These are phyloP conservation scores for Austroboletus novae-zelandiae DNA, from an alignment of 1,284 basidiomycete genomes.

Conservation along the genomic window DNA sequence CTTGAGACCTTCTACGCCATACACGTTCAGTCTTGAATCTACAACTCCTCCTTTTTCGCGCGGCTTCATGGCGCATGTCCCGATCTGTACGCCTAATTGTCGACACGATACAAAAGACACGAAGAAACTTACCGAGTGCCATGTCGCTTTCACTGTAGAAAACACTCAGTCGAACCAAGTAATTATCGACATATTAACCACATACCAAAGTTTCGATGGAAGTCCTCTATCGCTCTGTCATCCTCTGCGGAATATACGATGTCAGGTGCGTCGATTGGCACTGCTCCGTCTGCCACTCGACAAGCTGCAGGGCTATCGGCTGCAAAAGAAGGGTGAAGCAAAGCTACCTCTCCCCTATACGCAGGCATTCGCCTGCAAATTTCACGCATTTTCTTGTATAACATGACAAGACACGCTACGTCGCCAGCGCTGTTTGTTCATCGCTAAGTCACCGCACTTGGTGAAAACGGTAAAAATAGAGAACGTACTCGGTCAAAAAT, in stretches of 20 bases:
- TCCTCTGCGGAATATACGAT: conserved; percentile 57
- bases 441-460: background rate
- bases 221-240: conserved; percentile 48
- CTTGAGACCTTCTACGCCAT: conserved; percentile 12
- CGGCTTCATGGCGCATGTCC: conserved; percentile 23
- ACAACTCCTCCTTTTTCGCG: conserved; percentile 14
- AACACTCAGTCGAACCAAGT: background rate
- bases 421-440: background rate
- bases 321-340: conserved; percentile 48
- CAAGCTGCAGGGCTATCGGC: conserved; percentile 41
- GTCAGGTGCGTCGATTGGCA: conserved; percentile 41
- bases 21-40: conserved; percentile 16
- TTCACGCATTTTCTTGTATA: conserved; percentile 39
- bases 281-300: conserved; percentile 37
- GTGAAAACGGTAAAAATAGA: background rate
- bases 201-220: conserved; percentile 32
- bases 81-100: conserved; percentile 4
- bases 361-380: conserved; percentile 30
- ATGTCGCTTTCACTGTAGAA: conserved; percentile 42
- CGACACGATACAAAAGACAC: background rate
- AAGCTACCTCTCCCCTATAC: conserved; percentile 46
- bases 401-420: background rate
- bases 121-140: conserved; percentile 47
- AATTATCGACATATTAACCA: background rate
- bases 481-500: background rate